Evolutionary conservation across 1,284 basidiomycete species (phyloP).

Genomic region (Cryptococcus sp.): DNA sequence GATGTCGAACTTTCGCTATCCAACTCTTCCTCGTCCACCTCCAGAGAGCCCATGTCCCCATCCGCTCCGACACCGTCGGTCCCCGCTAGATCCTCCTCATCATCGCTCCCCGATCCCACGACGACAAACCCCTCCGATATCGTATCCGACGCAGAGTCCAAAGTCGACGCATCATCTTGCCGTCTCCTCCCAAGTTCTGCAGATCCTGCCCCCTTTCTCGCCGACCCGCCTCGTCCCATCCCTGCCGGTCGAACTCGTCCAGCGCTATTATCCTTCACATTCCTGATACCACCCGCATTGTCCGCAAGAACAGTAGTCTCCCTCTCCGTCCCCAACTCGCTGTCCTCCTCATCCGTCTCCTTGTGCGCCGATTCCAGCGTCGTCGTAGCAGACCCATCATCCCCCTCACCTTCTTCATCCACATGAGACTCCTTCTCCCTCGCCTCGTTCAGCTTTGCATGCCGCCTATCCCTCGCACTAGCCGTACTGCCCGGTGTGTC

Average conservation of each 20-base stretch:
- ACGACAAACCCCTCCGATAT: too few species aligned
- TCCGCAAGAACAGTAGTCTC: too few species aligned
- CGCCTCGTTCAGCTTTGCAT: constrained; percentile 12
- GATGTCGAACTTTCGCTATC: neutral
- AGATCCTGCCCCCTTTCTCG: neutral
- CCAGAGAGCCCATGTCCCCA: neutral
- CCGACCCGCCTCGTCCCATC: neutral
- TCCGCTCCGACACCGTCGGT: constrained; percentile 6
- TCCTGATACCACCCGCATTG: too few species aligned
- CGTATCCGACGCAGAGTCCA: too few species aligned
- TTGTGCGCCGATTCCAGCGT: too few species aligned
- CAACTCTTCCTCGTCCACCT: neutral
- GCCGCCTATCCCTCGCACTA: constrained; percentile 15
- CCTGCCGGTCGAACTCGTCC: too few species aligned
- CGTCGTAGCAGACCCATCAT: too few species aligned
- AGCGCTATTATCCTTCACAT: too few species aligned
- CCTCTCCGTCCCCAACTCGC: too few species aligned
- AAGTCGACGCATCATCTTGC: too few species aligned
- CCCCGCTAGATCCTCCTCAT: neutral
- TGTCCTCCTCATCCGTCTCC: too few species aligned
- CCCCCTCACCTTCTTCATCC: neutral
- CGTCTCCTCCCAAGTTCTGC: too few species aligned
- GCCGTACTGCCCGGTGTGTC: neutral
- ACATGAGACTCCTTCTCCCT: constrained; percentile 4
- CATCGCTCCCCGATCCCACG: neutral